A percentile compares a stretch with the other conserved stretches of the same genome.
These are phyloP conservation scores for Syzygium aromaticum DNA, from an alignment of 345 rosid genomes.

Conservation along the genomic window DNA sequence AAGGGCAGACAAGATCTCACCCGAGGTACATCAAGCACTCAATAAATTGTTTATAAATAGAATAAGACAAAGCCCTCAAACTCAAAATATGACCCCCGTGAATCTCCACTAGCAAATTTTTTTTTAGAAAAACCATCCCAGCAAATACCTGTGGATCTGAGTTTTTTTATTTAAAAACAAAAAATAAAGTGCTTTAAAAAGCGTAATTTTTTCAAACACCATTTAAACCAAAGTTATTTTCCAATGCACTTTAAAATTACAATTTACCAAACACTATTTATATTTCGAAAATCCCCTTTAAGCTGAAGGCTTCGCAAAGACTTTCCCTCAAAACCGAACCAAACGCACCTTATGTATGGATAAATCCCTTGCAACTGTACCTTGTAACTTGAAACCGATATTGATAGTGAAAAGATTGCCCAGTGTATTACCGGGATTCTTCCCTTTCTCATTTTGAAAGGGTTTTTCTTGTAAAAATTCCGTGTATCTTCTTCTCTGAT, in stretches of 20 bases:
- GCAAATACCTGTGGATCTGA: background rate
- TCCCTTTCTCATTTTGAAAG: background rate
- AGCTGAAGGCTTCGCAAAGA: too few relatives aligned
- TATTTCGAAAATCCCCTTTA: too few relatives aligned
- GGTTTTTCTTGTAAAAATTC: background rate
- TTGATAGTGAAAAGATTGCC: background rate
- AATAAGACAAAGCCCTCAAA: background rate
- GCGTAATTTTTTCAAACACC: too few relatives aligned
- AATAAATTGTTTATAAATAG: background rate
- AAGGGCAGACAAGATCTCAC: background rate
- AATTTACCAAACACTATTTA: too few relatives aligned
- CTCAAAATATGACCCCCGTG: background rate
- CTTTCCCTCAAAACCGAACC: too few relatives aligned
- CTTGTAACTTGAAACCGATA: background rate
- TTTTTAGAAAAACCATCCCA: background rate
- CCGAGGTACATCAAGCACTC: background rate
- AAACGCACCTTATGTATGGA: too few relatives aligned
- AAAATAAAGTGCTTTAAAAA: too few relatives aligned
- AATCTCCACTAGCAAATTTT: background rate
- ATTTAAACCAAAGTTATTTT: too few relatives aligned
- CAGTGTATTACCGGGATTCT: fast-evolving
- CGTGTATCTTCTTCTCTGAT: fast-evolving
- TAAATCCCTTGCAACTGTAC: too few relatives aligned
- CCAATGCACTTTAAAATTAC: too few relatives aligned
- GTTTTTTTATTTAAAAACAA: too few relatives aligned